A percentile compares a stretch with the other conserved stretches of the same genome.
Evolutionary conservation across 371 early-diverging fungal species (phyloP).

Genomic region (Zancudomyces culisetae): DNA sequence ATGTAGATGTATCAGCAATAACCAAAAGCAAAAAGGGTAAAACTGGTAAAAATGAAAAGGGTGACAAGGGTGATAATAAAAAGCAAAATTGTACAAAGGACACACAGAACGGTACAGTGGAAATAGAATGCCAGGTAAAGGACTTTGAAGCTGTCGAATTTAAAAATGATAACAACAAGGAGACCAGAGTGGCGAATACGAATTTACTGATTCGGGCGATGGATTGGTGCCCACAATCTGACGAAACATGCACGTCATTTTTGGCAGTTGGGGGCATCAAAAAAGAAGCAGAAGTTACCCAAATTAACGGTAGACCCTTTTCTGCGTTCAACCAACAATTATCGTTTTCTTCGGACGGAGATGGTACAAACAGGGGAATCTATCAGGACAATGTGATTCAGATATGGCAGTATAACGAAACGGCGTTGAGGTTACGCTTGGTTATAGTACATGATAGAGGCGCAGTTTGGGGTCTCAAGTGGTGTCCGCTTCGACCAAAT

Average conservation of each 20-base stretch:
- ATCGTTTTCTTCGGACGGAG: no score
- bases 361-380: no score
- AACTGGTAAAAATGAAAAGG: no score
- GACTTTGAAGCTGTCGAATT: not conserved
- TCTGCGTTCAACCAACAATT: not conserved
- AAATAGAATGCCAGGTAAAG: not conserved
- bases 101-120: not conserved
- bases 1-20: not conserved
- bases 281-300: not conserved
- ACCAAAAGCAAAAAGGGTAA: no score
- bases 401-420: slow-evolving; percentile 1
- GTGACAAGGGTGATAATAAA: not conserved
- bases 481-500: slow-evolving; percentile 2
- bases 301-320: not conserved
- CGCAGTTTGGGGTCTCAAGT: not conserved
- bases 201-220: not conserved
- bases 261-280: slow-evolving; percentile 3
- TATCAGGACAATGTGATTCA: not conserved
- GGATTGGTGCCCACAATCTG: slow-evolving; percentile 4
- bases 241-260: not conserved
- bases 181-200: not conserved
- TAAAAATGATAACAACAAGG: no score
- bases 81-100: not conserved
- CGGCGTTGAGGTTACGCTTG: not conserved
- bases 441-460: slow-evolving; percentile 1